These are phyloP conservation scores for Trichoderma orchidacearum DNA, from an alignment of 495 filamentous ascomycete genomes.

Conservation along the genomic window DNA sequence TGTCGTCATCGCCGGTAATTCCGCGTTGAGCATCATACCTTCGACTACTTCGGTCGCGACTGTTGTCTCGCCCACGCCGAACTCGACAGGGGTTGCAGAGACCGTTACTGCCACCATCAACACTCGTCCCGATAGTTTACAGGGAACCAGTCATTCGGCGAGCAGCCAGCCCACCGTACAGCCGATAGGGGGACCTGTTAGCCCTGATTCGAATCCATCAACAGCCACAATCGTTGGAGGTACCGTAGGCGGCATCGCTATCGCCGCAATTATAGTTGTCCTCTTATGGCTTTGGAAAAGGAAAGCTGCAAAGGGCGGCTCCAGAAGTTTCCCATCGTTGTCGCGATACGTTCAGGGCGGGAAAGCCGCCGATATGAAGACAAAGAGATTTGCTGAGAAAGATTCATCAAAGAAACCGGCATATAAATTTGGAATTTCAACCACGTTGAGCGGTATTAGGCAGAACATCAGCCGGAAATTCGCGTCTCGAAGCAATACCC, in stretches of 20 bases:
- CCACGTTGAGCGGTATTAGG: background rate
- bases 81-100: background rate
- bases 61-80: background rate
- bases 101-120: background rate
- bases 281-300: slow-evolving; percentile 19
- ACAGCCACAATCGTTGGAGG: slow-evolving; percentile 2
- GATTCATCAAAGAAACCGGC: background rate
- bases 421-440: background rate
- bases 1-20: background rate
- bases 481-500: slow-evolving; percentile 24
- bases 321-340: too few relatives aligned
- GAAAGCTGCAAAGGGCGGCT: background rate
- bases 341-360: too few relatives aligned
- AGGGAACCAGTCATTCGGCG: background rate
- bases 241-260: slow-evolving; percentile 30
- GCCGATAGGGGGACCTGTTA: background rate
- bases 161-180: background rate
- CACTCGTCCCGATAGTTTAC: background rate
- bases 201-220: background rate
- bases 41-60: background rate
- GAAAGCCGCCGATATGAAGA: too few relatives aligned
- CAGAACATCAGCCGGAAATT: slow-evolving; percentile 17
- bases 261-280: slow-evolving; percentile 5
- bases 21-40: background rate
- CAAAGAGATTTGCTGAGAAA: background rate